phyloP scores from a whole-genome alignment of 768 basidiomycete species.

The Polyporus arcularius region DNA sequence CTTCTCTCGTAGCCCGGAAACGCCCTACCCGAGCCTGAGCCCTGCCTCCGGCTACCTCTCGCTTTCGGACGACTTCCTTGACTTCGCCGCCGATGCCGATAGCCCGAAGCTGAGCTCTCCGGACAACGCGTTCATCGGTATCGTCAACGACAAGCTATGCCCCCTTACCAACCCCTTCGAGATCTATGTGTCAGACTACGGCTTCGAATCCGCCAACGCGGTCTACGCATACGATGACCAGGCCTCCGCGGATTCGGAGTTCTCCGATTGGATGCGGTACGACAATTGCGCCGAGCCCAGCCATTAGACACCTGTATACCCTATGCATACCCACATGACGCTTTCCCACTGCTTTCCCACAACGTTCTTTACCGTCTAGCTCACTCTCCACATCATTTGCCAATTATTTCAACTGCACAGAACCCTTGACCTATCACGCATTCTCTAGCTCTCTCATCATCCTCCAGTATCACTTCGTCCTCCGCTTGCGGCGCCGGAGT shows the following conservation, averaged over 20 bases:
- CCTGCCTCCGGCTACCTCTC: neutral
- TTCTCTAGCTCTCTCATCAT: neutral
- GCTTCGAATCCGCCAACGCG: neutral
- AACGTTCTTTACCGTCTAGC: neutral
- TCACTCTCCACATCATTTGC: neutral
- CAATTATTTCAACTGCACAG: neutral
- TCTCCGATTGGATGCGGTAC: constrained; percentile 18
- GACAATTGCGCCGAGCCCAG: neutral
- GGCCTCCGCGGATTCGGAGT: constrained; percentile 1
- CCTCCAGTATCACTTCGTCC: neutral
- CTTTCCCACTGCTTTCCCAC: neutral
- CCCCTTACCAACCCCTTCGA: neutral
- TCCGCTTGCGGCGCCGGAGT: neutral
- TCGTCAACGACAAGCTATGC: neutral
- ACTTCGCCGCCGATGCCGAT: neutral
- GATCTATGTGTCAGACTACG: neutral
- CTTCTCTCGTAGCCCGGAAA: neutral
- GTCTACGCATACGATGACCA: neutral
- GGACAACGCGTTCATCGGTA: neutral
- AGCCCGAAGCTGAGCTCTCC: neutral
- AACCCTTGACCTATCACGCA: neutral
- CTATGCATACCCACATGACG: neutral
- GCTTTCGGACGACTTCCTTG: constrained; percentile 11
- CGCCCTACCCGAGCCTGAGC: neutral
- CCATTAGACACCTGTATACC: neutral